Evolutionary conservation across 495 filamentous ascomycete species (phyloP), one percentile per base, ranked within the genome.

Genomic region (Filosporella fistucella): DNA sequence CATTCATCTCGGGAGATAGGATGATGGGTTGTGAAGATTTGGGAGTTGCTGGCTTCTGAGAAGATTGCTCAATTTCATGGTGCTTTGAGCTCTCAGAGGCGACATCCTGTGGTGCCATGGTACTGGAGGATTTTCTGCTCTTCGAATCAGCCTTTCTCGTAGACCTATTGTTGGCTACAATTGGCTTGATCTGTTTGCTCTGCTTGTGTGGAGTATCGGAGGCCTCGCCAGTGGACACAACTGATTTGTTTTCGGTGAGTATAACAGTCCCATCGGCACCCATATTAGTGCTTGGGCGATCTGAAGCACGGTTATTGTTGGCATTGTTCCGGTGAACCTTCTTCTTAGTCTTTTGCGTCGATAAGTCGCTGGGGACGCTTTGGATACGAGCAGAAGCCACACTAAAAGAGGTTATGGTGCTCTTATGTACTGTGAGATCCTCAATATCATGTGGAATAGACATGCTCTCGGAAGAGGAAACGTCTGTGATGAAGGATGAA

Each of bases 361-460:
- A 16, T 38, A 9, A 6, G 18, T 5, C 18, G 3, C 35, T 38
- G 20, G 35, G n/a, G n/a, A n/a, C n/a, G n/a, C n/a, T 9, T 21
- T 21, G 35, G 23, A 38, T 38, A 7, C 4, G 35, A n/a, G n/a
- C n/a, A n/a, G n/a, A n/a, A n/a, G n/a, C n/a, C n/a, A n/a, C 18
- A 32, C 37, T 44, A 17, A 54, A 48, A 2, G 44, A 47, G 16
- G 44, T 36, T 17, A 23, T 47, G 26, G 25, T 35, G 16, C 30
- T 37, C 11, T 22, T 36, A n/a, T 40, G 38, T 28, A 10, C 22
- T 17, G 35, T 44, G 16, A 21, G 21, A 4, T 21, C 16, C 17
- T 29, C 22, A 24, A 41, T 25, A 14, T 30, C 22, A 30, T n/a
- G 4, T 30, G n/a, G 38, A 21, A 9, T 26, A 36, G 28, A 25